phyloP scores from a whole-genome alignment of 352 stramenopile species.

The Phytophthora kernoviae region DNA sequence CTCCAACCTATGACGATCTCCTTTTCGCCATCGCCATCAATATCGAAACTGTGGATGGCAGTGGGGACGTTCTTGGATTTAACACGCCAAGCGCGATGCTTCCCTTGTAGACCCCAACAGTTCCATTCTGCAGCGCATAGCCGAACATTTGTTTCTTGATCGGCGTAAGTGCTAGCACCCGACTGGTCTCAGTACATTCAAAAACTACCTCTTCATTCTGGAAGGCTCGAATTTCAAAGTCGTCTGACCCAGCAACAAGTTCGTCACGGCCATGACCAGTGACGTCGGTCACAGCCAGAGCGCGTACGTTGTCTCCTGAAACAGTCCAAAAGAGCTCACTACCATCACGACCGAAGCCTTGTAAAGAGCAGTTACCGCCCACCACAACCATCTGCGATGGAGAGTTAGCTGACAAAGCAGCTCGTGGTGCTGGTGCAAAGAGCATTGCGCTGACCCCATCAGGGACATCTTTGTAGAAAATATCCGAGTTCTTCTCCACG shows the following conservation, averaged over 20 bases:
- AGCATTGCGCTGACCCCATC: constrained; percentile 88
- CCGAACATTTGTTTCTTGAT: constrained; percentile 80
- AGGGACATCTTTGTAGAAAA: constrained; percentile 92
- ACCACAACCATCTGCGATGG: constrained; percentile 84
- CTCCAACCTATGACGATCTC: constrained; percentile 92
- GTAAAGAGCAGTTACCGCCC: constrained; percentile 92
- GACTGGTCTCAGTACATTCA: constrained; percentile 89
- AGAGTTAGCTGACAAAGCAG: constrained; percentile 21
- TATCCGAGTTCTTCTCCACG: constrained; percentile 93
- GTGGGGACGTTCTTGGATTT: constrained; percentile 91
- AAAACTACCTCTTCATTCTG: constrained; percentile 89
- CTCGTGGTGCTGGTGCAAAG: constrained; percentile 56
- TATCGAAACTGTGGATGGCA: constrained; percentile 87
- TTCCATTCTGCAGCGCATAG: constrained; percentile 92
- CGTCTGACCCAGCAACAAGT: constrained; percentile 90
- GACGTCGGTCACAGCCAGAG: constrained; percentile 77
- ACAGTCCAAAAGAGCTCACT: constrained; percentile 92
- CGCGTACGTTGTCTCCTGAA: constrained; percentile 91
- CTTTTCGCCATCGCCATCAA: constrained; percentile 89
- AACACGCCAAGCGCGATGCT: constrained; percentile 88
- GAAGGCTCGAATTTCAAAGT: constrained; percentile 92
- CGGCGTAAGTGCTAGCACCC: constrained; percentile 69
- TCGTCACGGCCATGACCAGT: constrained; percentile 72
- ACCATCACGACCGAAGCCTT: constrained; percentile 84
- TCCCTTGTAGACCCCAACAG: constrained; percentile 92